Conservation (phyloP, 805 yeast genomes). For the Pichia gijzeniarum region DNA sequence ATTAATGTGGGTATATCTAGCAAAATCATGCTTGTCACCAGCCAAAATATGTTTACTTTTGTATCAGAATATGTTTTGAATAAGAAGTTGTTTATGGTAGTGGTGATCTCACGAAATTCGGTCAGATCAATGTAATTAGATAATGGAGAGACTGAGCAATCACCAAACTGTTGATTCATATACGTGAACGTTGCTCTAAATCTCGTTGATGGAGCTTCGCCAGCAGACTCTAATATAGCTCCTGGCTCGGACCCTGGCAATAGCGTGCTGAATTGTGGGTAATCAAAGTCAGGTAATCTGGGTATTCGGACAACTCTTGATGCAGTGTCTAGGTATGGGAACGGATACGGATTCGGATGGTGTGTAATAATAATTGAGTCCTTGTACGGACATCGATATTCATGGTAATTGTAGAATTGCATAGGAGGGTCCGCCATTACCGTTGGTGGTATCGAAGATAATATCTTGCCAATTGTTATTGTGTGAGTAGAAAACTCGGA, state of each 20-base stretch:
- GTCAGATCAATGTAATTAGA: slow-evolving; percentile 29
- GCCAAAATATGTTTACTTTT: slow-evolving; percentile 29
- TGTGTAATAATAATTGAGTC: slow-evolving; percentile 47
- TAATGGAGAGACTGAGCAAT: slow-evolving; percentile 47
- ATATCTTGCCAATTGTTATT: neutral
- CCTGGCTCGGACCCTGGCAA: slow-evolving; percentile 44
- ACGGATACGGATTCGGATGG: slow-evolving; percentile 45
- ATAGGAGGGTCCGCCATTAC: neutral
- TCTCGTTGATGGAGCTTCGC: neutral
- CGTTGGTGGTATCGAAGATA: neutral
- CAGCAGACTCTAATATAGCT: neutral
- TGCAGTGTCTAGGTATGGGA: slow-evolving; percentile 20
- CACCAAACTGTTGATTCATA: slow-evolving; percentile 39
- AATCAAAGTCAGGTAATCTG: slow-evolving; percentile 35
- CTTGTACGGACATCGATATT: slow-evolving; percentile 29
- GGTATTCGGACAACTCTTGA: slow-evolving; percentile 67
- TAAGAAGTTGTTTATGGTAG: slow-evolving; percentile 37
- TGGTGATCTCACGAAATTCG: slow-evolving; percentile 39
- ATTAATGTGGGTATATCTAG: slow-evolving; percentile 23
- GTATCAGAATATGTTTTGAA: slow-evolving; percentile 29
- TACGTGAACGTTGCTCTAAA: slow-evolving; percentile 35
- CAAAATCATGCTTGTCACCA: slow-evolving; percentile 35
- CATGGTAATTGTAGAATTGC: slow-evolving; percentile 65
- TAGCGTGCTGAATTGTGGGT: slow-evolving; percentile 50
- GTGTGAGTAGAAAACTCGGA: no score